Evolutionary conservation across 2,329 filamentous ascomycete species (phyloP).

Genomic region (Pseudocercospora fijiensis): DNA sequence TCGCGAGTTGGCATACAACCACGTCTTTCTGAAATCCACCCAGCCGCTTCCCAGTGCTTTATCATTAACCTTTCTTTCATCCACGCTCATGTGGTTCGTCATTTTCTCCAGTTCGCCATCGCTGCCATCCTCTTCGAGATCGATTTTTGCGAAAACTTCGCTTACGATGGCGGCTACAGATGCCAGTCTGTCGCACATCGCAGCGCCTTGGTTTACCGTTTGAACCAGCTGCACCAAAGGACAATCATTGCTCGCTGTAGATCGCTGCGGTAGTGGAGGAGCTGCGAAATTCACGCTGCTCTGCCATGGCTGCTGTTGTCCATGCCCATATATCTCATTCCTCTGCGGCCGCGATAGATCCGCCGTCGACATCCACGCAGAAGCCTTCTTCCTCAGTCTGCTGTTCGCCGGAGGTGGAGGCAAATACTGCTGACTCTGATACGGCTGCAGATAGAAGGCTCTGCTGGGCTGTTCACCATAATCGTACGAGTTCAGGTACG

Average conservation of each 20-base stretch:
- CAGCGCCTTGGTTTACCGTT: slow-evolving; percentile 42
- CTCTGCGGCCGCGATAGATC: slow-evolving; percentile 13
- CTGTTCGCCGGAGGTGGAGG: background rate
- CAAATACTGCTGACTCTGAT: slow-evolving; percentile 17
- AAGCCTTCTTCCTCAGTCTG: slow-evolving; percentile 19
- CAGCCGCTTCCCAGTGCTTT: slow-evolving; percentile 11
- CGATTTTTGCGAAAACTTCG: slow-evolving; percentile 69
- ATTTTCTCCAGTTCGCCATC: slow-evolving; percentile 55
- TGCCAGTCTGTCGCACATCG: slow-evolving; percentile 60
- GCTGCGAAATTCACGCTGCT: slow-evolving; percentile 18
- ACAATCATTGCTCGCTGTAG: slow-evolving; percentile 20
- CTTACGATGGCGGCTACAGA: slow-evolving; percentile 63
- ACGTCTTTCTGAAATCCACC: slow-evolving; percentile 59
- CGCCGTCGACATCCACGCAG: slow-evolving; percentile 18
- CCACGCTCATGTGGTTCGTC: slow-evolving; percentile 9
- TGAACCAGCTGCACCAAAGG: slow-evolving; percentile 16
- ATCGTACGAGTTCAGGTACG: slow-evolving; percentile 10
- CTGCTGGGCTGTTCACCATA: slow-evolving; percentile 14
- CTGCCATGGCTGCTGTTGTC: slow-evolving; percentile 17
- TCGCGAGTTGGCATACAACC: slow-evolving; percentile 74
- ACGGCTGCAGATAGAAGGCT: slow-evolving; percentile 17
- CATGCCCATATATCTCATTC: slow-evolving; percentile 4
- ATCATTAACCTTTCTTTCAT: background rate
- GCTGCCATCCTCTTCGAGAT: slow-evolving; percentile 55
- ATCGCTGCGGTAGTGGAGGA: slow-evolving; percentile 7